phyloP scores from a whole-genome alignment of 2,329 filamentous ascomycete genomes.

The Aureobasidium lini region DNA sequence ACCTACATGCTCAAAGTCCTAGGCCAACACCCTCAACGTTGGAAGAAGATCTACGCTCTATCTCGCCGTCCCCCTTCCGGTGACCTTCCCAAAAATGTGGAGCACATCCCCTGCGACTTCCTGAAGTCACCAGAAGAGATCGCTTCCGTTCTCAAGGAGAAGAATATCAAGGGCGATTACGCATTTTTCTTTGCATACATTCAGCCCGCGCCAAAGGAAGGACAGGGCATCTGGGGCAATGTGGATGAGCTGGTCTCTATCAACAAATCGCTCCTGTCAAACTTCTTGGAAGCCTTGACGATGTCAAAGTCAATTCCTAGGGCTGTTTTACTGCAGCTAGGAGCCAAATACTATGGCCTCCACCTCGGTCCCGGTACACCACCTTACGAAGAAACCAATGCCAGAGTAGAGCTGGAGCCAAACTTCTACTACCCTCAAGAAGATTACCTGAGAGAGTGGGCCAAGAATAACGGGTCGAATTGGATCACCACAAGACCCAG shows the following conservation, averaged over 20 bases:
- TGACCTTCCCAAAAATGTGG: constrained; percentile 28
- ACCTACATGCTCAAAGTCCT: constrained; percentile 45
- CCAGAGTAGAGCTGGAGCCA: constrained; percentile 34
- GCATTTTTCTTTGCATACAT: constrained; percentile 50
- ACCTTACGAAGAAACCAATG: constrained; percentile 41
- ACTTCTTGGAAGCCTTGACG: constrained; percentile 41
- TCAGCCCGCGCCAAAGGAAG: constrained; percentile 35
- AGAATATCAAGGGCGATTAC: constrained; percentile 31
- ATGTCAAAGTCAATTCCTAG: constrained; percentile 37
- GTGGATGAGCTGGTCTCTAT: constrained; percentile 43
- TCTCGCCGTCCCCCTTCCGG: constrained; percentile 39
- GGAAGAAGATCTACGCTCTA: constrained; percentile 46
- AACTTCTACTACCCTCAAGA: constrained; percentile 53
- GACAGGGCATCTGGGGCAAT: constrained; percentile 19
- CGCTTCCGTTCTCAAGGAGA: constrained; percentile 23
- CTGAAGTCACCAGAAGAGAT: constrained; percentile 26
- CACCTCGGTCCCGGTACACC: constrained; percentile 39
- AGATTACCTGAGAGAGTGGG: constrained; percentile 40
- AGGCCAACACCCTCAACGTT: constrained; percentile 39
- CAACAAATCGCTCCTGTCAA: constrained; percentile 42
- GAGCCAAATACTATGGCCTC: constrained; percentile 45
- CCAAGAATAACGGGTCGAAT: constrained; percentile 28
- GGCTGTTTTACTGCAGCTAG: constrained; percentile 44
- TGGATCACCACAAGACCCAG: constrained; percentile 45
- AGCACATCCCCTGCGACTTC: constrained; percentile 31